These are phyloP conservation scores for Dactylellina cionopaga DNA, from an alignment of 2,329 filamentous ascomycete genomes.

Conservation along the genomic window DNA sequence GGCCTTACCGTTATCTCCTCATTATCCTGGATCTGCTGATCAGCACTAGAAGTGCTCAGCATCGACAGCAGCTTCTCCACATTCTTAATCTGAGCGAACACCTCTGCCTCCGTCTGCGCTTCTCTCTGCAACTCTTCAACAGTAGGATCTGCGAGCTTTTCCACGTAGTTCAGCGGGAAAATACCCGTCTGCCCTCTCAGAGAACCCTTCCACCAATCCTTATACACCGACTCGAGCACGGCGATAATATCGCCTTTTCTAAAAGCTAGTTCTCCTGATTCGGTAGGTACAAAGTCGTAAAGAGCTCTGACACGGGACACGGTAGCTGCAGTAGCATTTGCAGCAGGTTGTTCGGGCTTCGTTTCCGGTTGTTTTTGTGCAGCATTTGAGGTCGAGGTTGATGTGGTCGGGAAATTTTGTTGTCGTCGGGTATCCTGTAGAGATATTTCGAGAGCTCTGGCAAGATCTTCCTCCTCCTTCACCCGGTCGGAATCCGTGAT, in stretches of 20 bases:
- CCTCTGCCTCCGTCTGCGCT: slow-evolving; percentile 90
- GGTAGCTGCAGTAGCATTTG: slow-evolving; percentile 92
- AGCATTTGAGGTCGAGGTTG: slow-evolving; percentile 58
- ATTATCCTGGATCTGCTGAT: slow-evolving; percentile 86
- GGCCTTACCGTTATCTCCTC: slow-evolving; percentile 86
- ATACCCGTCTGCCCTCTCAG: slow-evolving; percentile 94
- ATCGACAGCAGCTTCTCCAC: slow-evolving; percentile 86
- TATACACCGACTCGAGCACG: slow-evolving; percentile 96
- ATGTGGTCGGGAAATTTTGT: slow-evolving; percentile 64
- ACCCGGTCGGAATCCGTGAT: slow-evolving; percentile 89
- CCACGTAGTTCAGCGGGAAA: slow-evolving; percentile 97
- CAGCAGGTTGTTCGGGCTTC: slow-evolving; percentile 65
- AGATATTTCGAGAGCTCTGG: slow-evolving; percentile 92
- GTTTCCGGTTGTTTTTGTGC: slow-evolving; percentile 61
- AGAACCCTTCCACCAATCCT: slow-evolving; percentile 99
- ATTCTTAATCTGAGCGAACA: slow-evolving; percentile 80
- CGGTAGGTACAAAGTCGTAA: slow-evolving; percentile 93
- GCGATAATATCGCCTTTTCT: slow-evolving; percentile 97
- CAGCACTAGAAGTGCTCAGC: slow-evolving; percentile 84
- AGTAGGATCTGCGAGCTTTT: slow-evolving; percentile 94
- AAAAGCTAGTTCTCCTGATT: slow-evolving; percentile 93
- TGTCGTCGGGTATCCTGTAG: slow-evolving; percentile 84
- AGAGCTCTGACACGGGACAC: slow-evolving; percentile 92
- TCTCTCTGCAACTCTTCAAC: slow-evolving; percentile 93
- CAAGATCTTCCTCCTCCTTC: slow-evolving; percentile 96